Evolutionary conservation across 805 yeast species (phyloP).

Genomic region (Metschnikowia hibisci): DNA sequence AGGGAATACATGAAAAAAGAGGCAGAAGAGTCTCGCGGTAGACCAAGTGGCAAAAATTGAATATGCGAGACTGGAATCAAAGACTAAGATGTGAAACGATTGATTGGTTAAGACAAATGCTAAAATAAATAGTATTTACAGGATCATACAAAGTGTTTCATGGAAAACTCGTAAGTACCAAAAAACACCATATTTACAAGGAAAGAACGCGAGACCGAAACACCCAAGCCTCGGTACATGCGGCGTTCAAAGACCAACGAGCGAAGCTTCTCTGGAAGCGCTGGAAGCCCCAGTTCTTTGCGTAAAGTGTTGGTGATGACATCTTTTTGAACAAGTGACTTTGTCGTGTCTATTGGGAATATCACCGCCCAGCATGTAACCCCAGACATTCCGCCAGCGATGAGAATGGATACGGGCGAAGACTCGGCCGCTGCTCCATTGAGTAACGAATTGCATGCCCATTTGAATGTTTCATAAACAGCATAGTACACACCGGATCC

Average conservation of each 20-base stretch:
- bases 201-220: constrained; percentile 67
- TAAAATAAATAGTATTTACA: background rate
- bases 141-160: constrained; percentile 44
- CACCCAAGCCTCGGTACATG: constrained; percentile 75
- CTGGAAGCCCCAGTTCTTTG: constrained; percentile 42
- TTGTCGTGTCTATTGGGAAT: constrained; percentile 74
- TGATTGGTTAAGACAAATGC: too few relatives aligned
- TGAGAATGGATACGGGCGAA: constrained; percentile 30
- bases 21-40: constrained; percentile 7
- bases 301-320: constrained; percentile 64
- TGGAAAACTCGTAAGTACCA: constrained; percentile 62
- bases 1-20: constrained; percentile 7
- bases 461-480: constrained; percentile 69
- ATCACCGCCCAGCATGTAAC: constrained; percentile 68
- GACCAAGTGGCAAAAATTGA: constrained; percentile 9
- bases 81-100: background rate
- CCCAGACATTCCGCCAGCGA: constrained; percentile 82
- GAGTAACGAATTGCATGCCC: constrained; percentile 33
- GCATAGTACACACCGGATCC: constrained; percentile 74
- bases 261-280: constrained; percentile 30
- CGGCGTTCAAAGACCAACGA: constrained; percentile 38
- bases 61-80: background rate
- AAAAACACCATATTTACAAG: constrained; percentile 74
- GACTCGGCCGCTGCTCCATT: constrained; percentile 16
- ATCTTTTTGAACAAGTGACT: constrained; percentile 72